Evolutionary conservation across 805 yeast species (phyloP), one percentile per base, ranked within the genome.

Genomic region (Zygotorulaspora florentina): DNA sequence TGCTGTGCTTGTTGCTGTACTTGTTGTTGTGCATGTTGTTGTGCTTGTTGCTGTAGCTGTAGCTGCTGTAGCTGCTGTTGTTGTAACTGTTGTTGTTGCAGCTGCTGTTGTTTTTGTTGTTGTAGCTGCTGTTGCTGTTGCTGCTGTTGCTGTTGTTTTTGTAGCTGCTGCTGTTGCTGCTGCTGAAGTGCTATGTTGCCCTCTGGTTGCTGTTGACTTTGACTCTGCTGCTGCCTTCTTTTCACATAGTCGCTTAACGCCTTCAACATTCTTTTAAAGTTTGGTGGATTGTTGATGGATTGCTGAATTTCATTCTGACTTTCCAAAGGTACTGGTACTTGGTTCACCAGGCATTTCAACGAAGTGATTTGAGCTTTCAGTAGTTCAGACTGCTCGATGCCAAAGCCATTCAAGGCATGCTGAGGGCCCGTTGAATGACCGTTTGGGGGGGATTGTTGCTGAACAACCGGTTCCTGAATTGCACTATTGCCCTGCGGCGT

Each of bases 331-430:
- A 65, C 63, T 6, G 59, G 52, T 46, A 62, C 62, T 25, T 59
- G 53, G 26, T 57, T 60, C 3, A 62, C 61, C 13, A 65, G 44
- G 30, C 57, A 59, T 42, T 63, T 64, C 39, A 65, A 47, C n/a
- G 69, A 57, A 11, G 65, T 57, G n/a, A 65, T 64, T 39, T 65
- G 69, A 6, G 69, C 68, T 47, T 58, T 64, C 39, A 65, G 47
- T 29, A 65, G 45, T 16, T 56, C 54, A 2, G 68, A 61, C 37
- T 65, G 68, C 42, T 58, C 62, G 8, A 53, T 42, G 1, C 64
- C 59, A 37, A 63, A 63, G 15, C 59, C 53, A 18, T 49, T 57
- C n/a, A 38, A 20, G 27, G 42, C 38, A 7, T 40, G 29, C 23
- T 42, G 40, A 12, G 41, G 28, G 11, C 27, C 30, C n/a, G 39